Evolutionary conservation across 2,329 filamentous ascomycete species (phyloP).

Genomic region (Cercospora sp.): DNA sequence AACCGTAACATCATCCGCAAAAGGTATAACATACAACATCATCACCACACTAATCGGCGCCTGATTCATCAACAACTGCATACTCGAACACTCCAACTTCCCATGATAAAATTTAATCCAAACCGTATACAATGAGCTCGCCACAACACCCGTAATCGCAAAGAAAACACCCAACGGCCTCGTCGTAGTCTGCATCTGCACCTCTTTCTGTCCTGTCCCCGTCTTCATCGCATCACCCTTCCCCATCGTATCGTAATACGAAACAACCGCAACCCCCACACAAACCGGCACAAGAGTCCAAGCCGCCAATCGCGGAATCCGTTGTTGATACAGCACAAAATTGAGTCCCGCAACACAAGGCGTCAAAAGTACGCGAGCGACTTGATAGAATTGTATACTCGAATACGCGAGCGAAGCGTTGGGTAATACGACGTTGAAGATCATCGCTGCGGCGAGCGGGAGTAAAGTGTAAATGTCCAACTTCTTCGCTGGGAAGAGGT

Average conservation of each 20-base stretch:
- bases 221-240: no score
- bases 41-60: constrained; percentile 63
- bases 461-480: constrained; percentile 59
- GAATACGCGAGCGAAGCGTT: constrained; percentile 69
- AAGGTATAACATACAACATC: constrained; percentile 66
- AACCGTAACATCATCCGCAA: constrained; percentile 62
- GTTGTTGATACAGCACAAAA: constrained; percentile 59
- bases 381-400: constrained; percentile 69
- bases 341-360: constrained; percentile 67
- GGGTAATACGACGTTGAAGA: constrained; percentile 67
- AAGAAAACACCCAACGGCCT: constrained; percentile 62
- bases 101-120: constrained; percentile 68
- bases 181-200: constrained; percentile 52
- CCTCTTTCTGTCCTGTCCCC: no score
- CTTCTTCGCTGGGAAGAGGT: constrained; percentile 60
- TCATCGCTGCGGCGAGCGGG: constrained; percentile 67
- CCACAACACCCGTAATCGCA: constrained; percentile 63
- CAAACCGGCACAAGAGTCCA: constrained; percentile 61
- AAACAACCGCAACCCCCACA: constrained; percentile 64
- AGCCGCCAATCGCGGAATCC: constrained; percentile 56
- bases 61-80: constrained; percentile 70
- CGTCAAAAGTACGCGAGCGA: constrained; percentile 66
- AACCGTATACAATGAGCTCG: constrained; percentile 67
- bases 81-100: constrained; percentile 65
- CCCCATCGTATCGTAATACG: constrained; percentile 63